Percentiles rank a stretch among this genome's conserved stretches.
phyloP scores from a whole-genome alignment of 2,329 filamentous ascomycete species.

The Scleromitrula shiraiana region DNA sequence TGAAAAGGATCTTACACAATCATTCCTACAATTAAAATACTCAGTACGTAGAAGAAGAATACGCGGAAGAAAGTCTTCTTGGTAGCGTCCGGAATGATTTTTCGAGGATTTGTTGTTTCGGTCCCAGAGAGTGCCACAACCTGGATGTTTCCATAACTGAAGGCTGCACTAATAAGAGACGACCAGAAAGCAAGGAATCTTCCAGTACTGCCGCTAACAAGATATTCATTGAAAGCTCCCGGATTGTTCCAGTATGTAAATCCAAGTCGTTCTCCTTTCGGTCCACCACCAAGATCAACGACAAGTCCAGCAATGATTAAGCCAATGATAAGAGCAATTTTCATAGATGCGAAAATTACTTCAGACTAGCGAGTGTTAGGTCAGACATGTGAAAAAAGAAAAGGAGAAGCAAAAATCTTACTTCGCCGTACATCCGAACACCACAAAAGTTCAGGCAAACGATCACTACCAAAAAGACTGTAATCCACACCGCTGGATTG shows the following conservation, averaged over 20 bases:
- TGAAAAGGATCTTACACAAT: slow-evolving; percentile 29
- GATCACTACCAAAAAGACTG: slow-evolving; percentile 32
- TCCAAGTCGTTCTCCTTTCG: slow-evolving; percentile 50
- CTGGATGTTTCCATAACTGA: slow-evolving; percentile 43
- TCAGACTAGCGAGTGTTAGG: slow-evolving; percentile 28
- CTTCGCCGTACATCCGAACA: slow-evolving; percentile 40
- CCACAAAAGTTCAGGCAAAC: slow-evolving; percentile 58
- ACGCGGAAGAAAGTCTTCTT: slow-evolving; percentile 47
- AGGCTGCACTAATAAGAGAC: slow-evolving; percentile 39
- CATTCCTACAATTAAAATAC: slow-evolving; percentile 41
- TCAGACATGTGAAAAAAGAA: slow-evolving; percentile 45
- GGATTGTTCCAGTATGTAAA: slow-evolving; percentile 65
- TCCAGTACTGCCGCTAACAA: slow-evolving; percentile 51
- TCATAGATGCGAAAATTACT: slow-evolving; percentile 45
- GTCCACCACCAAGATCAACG: slow-evolving; percentile 55
- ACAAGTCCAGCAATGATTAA: slow-evolving; percentile 55
- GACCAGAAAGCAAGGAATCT: slow-evolving; percentile 45
- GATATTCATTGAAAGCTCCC: slow-evolving; percentile 59
- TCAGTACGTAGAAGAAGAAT: slow-evolving; percentile 40
- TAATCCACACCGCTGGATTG: slow-evolving; percentile 37
- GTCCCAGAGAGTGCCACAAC: slow-evolving; percentile 47
- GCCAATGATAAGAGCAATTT: slow-evolving; percentile 55
- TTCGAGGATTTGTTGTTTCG: slow-evolving; percentile 45
- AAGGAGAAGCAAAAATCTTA: slow-evolving; percentile 58
- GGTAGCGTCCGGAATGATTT: slow-evolving; percentile 44